A percentile compares a stretch with the other conserved stretches of the same genome.
phyloP scores from a whole-genome alignment of 2,329 filamentous ascomycete genomes.

The Colletotrichum tanaceti region DNA sequence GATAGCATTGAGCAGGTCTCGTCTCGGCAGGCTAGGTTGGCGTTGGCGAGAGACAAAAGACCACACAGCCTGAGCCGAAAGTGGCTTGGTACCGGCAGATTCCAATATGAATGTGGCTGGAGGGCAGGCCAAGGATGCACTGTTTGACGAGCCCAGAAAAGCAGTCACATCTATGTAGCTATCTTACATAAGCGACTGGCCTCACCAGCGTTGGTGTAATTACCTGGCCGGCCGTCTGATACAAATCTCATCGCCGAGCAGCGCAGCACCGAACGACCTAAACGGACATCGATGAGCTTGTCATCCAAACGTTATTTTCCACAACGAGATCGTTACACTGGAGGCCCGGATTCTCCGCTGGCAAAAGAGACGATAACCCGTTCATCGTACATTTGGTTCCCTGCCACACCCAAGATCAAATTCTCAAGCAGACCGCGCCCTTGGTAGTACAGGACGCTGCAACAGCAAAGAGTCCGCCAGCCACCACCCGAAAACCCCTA shows the following conservation, averaged over 20 bases:
- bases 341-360: neutral
- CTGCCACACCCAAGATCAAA: conserved; percentile 8
- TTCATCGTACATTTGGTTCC: neutral
- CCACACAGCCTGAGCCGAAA: conserved; percentile 33
- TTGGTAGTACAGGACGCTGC: neutral
- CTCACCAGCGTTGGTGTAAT: neutral
- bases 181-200: conserved; percentile 23
- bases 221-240: neutral
- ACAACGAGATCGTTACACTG: neutral
- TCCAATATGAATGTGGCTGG: conserved; percentile 24
- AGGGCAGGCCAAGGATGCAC: conserved; percentile 21
- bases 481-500: neutral
- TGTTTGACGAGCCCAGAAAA: neutral
- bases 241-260: neutral
- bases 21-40: conserved; percentile 32
- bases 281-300: conserved; percentile 1
- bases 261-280: neutral
- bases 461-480: neutral
- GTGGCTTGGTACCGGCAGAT: conserved; percentile 40
- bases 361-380: conserved; percentile 7
- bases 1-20: conserved; percentile 31
- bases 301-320: neutral
- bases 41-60: conserved; percentile 37
- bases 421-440: conserved; percentile 5
- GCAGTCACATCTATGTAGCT: neutral